Evolutionary conservation across 805 yeast genomes (phyloP).

Genomic region (Kodamaea hsintzibuensis): DNA sequence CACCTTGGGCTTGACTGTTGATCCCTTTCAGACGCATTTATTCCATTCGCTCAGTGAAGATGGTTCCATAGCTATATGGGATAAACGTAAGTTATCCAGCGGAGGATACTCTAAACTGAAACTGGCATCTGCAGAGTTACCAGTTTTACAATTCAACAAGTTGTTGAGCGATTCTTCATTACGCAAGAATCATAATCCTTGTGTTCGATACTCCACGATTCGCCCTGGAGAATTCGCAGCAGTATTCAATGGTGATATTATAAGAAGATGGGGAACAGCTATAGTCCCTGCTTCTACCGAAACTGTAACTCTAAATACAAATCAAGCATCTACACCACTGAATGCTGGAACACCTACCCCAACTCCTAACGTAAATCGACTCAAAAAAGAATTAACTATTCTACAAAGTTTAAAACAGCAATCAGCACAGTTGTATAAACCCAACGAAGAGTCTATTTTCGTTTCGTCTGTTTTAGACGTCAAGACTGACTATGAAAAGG

Average conservation of each 20-base stretch:
- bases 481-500: conserved; percentile 75
- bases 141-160: conserved; percentile 60
- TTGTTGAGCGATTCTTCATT: conserved; percentile 57
- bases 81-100: conserved; percentile 58
- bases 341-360: neutral
- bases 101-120: conserved; percentile 18
- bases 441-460: conserved; percentile 59
- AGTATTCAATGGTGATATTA: conserved; percentile 71
- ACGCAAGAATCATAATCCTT: conserved; percentile 59
- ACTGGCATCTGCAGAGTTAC: conserved; percentile 45
- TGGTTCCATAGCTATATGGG: conserved; percentile 84
- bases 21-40: conserved; percentile 64
- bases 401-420: conserved; percentile 36
- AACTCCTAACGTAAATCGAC: neutral
- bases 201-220: conserved; percentile 67
- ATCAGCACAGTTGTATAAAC: conserved; percentile 37
- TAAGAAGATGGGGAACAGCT: conserved; percentile 81
- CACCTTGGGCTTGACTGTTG: conserved; percentile 65
- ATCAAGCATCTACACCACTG: neutral
- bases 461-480: conserved; percentile 76
- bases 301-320: neutral
- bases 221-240: conserved; percentile 76
- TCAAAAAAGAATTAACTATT: conserved; percentile 11
- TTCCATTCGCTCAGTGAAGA: conserved; percentile 81
- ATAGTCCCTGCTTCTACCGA: conserved; percentile 40